Conservation (phyloP, 371 early-diverging fungal genomes). For the Furculomyces boomerangus region DNA sequence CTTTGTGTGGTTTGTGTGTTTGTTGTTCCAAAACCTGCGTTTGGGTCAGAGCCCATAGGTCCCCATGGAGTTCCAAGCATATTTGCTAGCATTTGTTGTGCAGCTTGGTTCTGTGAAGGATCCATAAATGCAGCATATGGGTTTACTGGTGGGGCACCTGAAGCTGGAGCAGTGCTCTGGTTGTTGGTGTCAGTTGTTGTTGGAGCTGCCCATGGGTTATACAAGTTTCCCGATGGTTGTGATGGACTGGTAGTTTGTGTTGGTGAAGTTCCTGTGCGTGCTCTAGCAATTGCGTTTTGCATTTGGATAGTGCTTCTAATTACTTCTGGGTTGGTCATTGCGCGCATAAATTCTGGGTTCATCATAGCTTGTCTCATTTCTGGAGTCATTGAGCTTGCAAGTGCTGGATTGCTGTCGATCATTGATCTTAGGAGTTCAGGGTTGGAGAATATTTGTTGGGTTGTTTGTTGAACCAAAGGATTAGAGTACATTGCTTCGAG, state of each 20-base stretch:
- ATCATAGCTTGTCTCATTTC: slow-evolving; percentile 63
- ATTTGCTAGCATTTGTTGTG: background rate
- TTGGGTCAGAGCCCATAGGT: slow-evolving; percentile 6
- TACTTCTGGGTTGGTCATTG: slow-evolving; percentile 70
- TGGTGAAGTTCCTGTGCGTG: slow-evolving; percentile 17
- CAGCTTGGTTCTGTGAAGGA: slow-evolving; percentile 2
- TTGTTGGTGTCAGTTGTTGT: background rate
- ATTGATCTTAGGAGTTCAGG: slow-evolving; percentile 69
- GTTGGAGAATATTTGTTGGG: slow-evolving; percentile 57
- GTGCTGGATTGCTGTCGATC: slow-evolving; percentile 60
- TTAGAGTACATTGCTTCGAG: slow-evolving; percentile 59
- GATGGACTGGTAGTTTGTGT: slow-evolving; percentile 20
- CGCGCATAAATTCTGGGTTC: slow-evolving; percentile 62
- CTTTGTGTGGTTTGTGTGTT: slow-evolving; percentile 14
- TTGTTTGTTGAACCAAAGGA: slow-evolving; percentile 63
- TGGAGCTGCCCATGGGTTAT: slow-evolving; percentile 25
- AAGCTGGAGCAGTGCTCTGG: slow-evolving; percentile 6
- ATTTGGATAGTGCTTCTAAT: slow-evolving; percentile 60
- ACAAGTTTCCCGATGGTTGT: slow-evolving; percentile 12
- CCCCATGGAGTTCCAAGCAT: slow-evolving; percentile 1
- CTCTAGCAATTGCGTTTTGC: slow-evolving; percentile 19
- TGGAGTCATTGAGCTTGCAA: slow-evolving; percentile 60
- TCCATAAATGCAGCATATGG: slow-evolving; percentile 44
- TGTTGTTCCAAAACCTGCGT: background rate
- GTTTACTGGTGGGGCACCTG: slow-evolving; percentile 20